Base-by-base conservation (phyloP, 768 basidiomycete genomes). In the Hydnum rufescens region DNA sequence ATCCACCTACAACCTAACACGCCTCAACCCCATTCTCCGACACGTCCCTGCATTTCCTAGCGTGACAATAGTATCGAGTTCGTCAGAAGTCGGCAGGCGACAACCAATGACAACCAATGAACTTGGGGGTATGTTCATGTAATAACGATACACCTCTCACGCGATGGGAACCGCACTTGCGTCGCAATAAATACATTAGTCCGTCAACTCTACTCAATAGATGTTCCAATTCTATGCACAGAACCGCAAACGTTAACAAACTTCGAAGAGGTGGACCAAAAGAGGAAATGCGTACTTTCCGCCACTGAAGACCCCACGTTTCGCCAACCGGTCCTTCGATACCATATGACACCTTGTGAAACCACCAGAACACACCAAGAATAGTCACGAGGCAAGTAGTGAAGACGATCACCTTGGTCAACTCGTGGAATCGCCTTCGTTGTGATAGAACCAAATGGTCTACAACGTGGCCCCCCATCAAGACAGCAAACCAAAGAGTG, bases 391-490 rank as follows among this genome's bases (percentile, higher is more conserved):
- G 71, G 47, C 74, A 67, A 19, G 82, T 58, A 2, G 74, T 75
- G 62, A 96, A 97, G 44, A 71, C 68, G 51, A 85, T 78, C 36
- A 66, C 63, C 61, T 93, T 95, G 23, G 78, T 81, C 43, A 68
- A 69, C 13, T 68, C 66, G 6, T 74, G 72, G 54, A 82, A 69
- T 6, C 76, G 71, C 31, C 72, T 70, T 8, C 26, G 13, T 13
- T 86, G 78, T 2, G 76, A 75, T 68, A 99, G 96, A 59, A 97
- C 68, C 65, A 89, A 84, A 64, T 95, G 89, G 65, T 99, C 92
- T 56, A 93, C 71, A 53, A 97, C 64, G 63, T 95, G 88, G 0
- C 81, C 85, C 43, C 80, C 69, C 82, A 93, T 88, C 51, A 97
- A 67, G 47, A 97, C 87, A 23, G 90, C 74, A 66, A 99, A 99